These are phyloP conservation scores for Agrostemma githago DNA, from an alignment of 148 eudicot genomes.

Conservation along the genomic window DNA sequence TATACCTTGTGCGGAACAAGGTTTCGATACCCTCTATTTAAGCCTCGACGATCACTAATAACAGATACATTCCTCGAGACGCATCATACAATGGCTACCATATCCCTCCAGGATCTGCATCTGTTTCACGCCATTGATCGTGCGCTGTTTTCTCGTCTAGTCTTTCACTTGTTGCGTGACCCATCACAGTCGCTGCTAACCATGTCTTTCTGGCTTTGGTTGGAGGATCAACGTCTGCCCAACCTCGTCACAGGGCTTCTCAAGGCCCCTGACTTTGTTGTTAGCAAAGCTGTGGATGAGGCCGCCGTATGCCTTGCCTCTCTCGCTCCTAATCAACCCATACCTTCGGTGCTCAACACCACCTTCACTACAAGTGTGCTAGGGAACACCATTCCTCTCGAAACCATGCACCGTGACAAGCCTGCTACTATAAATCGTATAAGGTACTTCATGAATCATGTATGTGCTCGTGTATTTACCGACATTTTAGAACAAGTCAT, in stretches of 20 bases:
- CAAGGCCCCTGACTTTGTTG: background rate
- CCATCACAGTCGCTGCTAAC: slow-evolving; percentile 10
- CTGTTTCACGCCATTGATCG: slow-evolving; percentile 20
- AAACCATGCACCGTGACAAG: slow-evolving; percentile 20
- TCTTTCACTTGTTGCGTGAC: slow-evolving; percentile 2
- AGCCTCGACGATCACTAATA: background rate
- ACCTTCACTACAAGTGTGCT: background rate
- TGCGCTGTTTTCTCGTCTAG: background rate
- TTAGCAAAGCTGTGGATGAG: slow-evolving; percentile 17
- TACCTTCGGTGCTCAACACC: slow-evolving; percentile 3
- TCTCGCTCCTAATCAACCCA: slow-evolving; percentile 12
- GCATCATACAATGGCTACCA: slow-evolving; percentile 6
- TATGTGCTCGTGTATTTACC: slow-evolving; percentile 21
- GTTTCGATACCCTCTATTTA: background rate
- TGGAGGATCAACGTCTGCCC: slow-evolving; percentile 18
- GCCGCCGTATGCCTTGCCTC: slow-evolving; percentile 23
- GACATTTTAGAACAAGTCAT: slow-evolving; percentile 15
- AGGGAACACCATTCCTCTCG: slow-evolving; percentile 9
- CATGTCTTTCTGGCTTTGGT: slow-evolving; percentile 27
- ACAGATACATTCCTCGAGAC: background rate
- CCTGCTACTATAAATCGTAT: slow-evolving; percentile 10
- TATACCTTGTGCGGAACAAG: background rate
- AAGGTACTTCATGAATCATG: slow-evolving; percentile 13
- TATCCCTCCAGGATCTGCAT: slow-evolving; percentile 16
- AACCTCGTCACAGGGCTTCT: slow-evolving; percentile 13